Conservation (phyloP, 2,329 filamentous ascomycete species). For the Pyrenochaeta sp. region DNA sequence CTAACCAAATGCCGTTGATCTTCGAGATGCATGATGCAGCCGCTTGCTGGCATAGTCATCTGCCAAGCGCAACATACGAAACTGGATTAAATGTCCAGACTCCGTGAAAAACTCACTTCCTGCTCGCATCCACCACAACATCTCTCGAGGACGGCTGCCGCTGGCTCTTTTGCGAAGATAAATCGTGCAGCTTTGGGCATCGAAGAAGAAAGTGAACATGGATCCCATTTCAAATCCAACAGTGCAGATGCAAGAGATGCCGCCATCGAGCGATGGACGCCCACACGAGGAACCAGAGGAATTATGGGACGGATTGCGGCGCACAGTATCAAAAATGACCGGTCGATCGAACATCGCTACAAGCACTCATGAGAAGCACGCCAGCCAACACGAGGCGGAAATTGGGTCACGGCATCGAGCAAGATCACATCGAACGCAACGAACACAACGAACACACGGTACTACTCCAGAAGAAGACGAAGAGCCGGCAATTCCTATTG, state of each 20-base stretch:
- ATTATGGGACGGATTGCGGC: slow-evolving; percentile 24
- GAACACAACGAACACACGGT: background rate
- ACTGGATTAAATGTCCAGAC: slow-evolving; percentile 10
- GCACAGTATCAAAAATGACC: slow-evolving; percentile 29
- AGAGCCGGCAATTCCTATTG: slow-evolving; percentile 17
- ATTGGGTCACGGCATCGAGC: slow-evolving; percentile 7
- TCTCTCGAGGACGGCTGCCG: too few species aligned
- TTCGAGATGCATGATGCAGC: background rate
- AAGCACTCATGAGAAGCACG: slow-evolving; percentile 22
- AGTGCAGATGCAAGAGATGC: slow-evolving; percentile 32
- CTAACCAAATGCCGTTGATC: background rate
- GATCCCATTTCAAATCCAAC: slow-evolving; percentile 36
- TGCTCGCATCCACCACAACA: too few species aligned
- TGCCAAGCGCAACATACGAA: slow-evolving; percentile 4
- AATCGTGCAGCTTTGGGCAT: background rate
- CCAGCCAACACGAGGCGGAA: slow-evolving; percentile 16
- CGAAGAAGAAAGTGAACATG: slow-evolving; percentile 22
- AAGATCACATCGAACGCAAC: slow-evolving; percentile 13
- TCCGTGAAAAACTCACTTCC: background rate
- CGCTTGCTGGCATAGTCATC: slow-evolving; percentile 2
- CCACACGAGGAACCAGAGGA: slow-evolving; percentile 21
- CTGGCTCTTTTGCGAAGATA: background rate
- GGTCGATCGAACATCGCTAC: slow-evolving; percentile 23
- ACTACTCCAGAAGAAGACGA: slow-evolving; percentile 13
- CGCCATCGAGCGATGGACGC: slow-evolving; percentile 10